A percentile compares a stretch with the other conserved stretches of the same genome.
Conservation (phyloP, 2,329 filamentous ascomycete genomes). For the Bipolaris gigantea region DNA sequence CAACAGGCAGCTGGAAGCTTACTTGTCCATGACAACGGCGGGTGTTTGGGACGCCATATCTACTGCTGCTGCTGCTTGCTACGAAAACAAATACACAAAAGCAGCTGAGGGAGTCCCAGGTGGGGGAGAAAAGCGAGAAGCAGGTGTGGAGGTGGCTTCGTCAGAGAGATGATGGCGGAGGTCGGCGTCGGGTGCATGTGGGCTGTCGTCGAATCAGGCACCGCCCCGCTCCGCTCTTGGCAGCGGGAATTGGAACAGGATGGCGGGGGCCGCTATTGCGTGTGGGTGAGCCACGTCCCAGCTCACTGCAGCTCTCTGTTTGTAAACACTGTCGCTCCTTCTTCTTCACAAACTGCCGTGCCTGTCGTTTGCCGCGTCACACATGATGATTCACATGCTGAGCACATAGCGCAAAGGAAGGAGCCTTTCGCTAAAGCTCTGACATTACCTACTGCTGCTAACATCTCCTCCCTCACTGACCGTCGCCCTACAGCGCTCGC, state of each 20-base stretch:
- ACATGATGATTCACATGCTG: not conserved
- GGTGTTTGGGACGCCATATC: slow-evolving; percentile 97
- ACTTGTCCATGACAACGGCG: slow-evolving; percentile 99
- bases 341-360: not conserved
- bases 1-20: slow-evolving; percentile 54
- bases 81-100: slow-evolving; percentile 14
- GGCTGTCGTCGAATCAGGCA: slow-evolving; percentile 30
- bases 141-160: slow-evolving; percentile 30
- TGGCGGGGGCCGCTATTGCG: slow-evolving; percentile 17
- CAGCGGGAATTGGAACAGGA: slow-evolving; percentile 23
- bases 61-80: slow-evolving; percentile 32
- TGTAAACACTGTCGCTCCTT: slow-evolving; percentile 13
- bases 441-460: slow-evolving; percentile 16
- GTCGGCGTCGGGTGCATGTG: slow-evolving; percentile 31
- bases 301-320: not conserved
- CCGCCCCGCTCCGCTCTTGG: slow-evolving; percentile 34
- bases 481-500: slow-evolving; percentile 26
- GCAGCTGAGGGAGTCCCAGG: slow-evolving; percentile 27
- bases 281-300: not conserved
- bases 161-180: slow-evolving; percentile 37
- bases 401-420: slow-evolving; percentile 26
- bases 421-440: slow-evolving; percentile 25
- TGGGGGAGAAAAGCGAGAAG: slow-evolving; percentile 25
- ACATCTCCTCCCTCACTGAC: slow-evolving; percentile 17
- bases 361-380: slow-evolving; percentile 10